These are phyloP conservation scores for Vicia sativa DNA, from an alignment of 306 rosid species.

Conservation along the genomic window DNA sequence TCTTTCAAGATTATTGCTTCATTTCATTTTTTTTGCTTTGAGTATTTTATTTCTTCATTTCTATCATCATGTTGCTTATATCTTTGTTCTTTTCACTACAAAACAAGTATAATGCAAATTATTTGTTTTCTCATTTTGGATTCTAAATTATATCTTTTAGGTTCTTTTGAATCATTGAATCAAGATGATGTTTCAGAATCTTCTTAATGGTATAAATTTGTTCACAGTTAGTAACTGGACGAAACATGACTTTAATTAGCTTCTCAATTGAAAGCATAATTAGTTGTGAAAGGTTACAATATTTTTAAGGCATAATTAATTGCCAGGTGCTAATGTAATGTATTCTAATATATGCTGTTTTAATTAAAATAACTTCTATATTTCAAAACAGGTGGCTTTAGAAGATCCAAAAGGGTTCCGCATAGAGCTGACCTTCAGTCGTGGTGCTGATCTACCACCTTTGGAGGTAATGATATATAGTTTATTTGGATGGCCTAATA, in stretches of 20 bases:
- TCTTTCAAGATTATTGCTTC: too few species aligned
- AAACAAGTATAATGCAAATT: slow-evolving; percentile 2
- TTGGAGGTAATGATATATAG: slow-evolving; percentile 68
- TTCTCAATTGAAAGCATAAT: slow-evolving; percentile 18
- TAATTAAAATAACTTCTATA: slow-evolving; percentile 18
- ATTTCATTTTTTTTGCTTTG: too few species aligned
- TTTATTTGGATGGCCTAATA: slow-evolving; percentile 2
- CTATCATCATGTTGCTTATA: slow-evolving; percentile 33
- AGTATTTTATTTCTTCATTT: too few species aligned
- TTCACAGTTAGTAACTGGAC: too few species aligned
- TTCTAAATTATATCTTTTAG: slow-evolving; percentile 49
- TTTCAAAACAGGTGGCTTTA: slow-evolving; percentile 69
- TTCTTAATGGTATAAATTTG: too few species aligned
- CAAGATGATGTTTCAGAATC: slow-evolving; percentile 68
- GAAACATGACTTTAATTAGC: not conserved
- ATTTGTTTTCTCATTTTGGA: slow-evolving; percentile 25
- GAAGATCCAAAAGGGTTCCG: slow-evolving; percentile 93
- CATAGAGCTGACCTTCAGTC: slow-evolving; percentile 91
- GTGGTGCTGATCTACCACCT: slow-evolving; percentile 95
- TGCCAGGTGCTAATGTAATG: slow-evolving; percentile 14
- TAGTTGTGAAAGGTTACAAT: not conserved
- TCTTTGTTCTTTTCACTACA: slow-evolving; percentile 20
- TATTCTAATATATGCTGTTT: not conserved
- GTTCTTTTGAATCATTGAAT: slow-evolving; percentile 85
- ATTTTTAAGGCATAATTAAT: slow-evolving; percentile 1